These are phyloP conservation scores for Penicillium atrosanguineum DNA, from an alignment of 495 filamentous ascomycete species.

Conservation along the genomic window DNA sequence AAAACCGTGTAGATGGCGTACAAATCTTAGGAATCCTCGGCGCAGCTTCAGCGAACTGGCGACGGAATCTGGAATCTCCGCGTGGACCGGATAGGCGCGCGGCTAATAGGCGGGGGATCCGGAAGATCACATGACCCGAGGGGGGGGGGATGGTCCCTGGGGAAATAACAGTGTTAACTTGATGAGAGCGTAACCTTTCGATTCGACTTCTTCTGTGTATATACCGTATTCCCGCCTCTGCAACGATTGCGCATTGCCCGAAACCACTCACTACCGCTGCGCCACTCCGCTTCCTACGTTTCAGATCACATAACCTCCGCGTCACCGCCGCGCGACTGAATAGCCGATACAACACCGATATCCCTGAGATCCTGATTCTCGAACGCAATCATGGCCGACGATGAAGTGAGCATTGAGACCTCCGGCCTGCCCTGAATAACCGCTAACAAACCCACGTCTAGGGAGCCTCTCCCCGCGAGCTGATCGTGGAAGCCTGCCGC, in stretches of 20 bases:
- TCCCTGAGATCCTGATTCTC: not conserved
- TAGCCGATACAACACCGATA: not conserved
- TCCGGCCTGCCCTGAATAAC: not conserved
- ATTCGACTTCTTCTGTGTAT: slow-evolving; percentile 13
- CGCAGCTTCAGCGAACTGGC: not conserved
- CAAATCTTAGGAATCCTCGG: not conserved
- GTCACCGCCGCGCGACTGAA: slow-evolving; percentile 11
- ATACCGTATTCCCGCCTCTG: slow-evolving; percentile 6
- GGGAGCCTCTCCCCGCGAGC: slow-evolving; percentile 84
- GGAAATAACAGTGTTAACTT: slow-evolving; percentile 9
- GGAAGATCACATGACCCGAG: slow-evolving; percentile 20
- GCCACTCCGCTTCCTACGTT: slow-evolving; percentile 10
- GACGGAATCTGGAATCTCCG: slow-evolving; percentile 10
- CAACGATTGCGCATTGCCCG: not conserved
- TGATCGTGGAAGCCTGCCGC: slow-evolving; percentile 88
- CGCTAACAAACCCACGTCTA: slow-evolving; percentile 32
- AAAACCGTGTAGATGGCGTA: not conserved
- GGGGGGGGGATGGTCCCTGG: slow-evolving; percentile 27
- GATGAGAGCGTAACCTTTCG: slow-evolving; percentile 6
- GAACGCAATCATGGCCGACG: slow-evolving; percentile 35
- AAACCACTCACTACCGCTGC: not conserved
- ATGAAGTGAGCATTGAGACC: slow-evolving; percentile 32
- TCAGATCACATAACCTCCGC: slow-evolving; percentile 8
- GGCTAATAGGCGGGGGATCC: slow-evolving; percentile 22
- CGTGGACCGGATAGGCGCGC: slow-evolving; percentile 23